phyloP scores from a whole-genome alignment of 148 eudicot species.

The Fagopyrum tataricum region DNA sequence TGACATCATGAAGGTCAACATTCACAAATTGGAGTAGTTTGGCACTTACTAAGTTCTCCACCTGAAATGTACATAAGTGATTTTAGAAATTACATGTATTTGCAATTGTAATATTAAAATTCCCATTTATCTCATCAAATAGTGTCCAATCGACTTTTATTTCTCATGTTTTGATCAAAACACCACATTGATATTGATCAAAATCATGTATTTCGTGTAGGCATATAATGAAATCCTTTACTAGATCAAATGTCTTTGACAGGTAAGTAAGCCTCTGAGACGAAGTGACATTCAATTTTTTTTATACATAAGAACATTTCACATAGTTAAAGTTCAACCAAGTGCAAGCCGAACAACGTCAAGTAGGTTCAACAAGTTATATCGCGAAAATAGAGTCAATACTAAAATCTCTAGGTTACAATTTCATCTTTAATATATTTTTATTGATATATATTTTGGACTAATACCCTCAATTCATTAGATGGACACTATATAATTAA shows the following conservation, averaged over 20 bases:
- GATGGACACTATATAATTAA: neutral
- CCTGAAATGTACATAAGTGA: conserved; percentile 24
- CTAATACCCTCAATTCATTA: neutral
- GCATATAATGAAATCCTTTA: neutral
- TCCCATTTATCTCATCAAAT: neutral
- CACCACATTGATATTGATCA: neutral
- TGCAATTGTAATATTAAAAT: neutral
- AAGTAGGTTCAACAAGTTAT: neutral
- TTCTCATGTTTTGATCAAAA: neutral
- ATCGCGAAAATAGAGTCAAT: neutral
- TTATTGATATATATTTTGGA: neutral
- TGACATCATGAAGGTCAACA: conserved; percentile 73
- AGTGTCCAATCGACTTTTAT: neutral
- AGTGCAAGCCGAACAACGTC: neutral
- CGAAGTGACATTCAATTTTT: no score
- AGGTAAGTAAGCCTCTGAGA: no score
- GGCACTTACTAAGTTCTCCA: conserved; percentile 67
- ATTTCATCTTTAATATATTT: neutral
- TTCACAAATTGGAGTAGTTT: conserved; percentile 62
- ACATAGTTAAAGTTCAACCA: neutral
- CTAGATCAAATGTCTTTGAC: neutral
- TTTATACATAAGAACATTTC: neutral
- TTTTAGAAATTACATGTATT: neutral
- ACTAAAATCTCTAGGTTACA: neutral
- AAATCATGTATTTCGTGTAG: neutral